These are phyloP conservation scores for Juncus effusus DNA, from an alignment of 176 grass and related monocot genomes.

Conservation along the genomic window DNA sequence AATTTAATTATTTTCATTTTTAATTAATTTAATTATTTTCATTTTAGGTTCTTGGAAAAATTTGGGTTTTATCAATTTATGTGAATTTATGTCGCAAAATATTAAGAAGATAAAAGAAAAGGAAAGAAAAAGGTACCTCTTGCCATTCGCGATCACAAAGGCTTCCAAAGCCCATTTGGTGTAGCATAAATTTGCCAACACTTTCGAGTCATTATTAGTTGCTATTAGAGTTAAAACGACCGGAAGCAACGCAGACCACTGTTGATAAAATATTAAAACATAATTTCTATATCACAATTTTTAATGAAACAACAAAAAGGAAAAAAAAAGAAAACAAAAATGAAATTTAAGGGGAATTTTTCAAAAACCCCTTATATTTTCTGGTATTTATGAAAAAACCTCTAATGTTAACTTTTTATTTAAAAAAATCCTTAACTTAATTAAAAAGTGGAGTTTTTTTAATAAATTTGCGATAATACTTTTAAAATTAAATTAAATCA, in stretches of 20 bases:
- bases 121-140: constrained; percentile 33
- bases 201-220: constrained; percentile 45
- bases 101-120: background rate
- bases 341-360: background rate
- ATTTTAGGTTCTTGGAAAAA: background rate
- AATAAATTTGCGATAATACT: background rate
- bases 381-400: too few relatives aligned
- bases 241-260: constrained; percentile 82
- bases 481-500: constrained; percentile 2
- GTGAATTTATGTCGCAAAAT: background rate
- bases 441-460: background rate
- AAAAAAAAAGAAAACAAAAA: background rate
- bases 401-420: too few relatives aligned
- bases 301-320: background rate
- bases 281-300: constrained; percentile 1
- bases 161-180: constrained; percentile 89
- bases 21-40: background rate
- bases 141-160: constrained; percentile 68
- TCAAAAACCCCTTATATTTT: background rate
- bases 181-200: constrained; percentile 68
- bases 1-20: background rate
- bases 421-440: background rate
- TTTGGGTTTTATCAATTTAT: background rate
- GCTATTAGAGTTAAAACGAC: constrained; percentile 76
- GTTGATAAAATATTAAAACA: constrained; percentile 24